phyloP scores from a whole-genome alignment of 306 rosid genomes.

The Inga oerstediana region DNA sequence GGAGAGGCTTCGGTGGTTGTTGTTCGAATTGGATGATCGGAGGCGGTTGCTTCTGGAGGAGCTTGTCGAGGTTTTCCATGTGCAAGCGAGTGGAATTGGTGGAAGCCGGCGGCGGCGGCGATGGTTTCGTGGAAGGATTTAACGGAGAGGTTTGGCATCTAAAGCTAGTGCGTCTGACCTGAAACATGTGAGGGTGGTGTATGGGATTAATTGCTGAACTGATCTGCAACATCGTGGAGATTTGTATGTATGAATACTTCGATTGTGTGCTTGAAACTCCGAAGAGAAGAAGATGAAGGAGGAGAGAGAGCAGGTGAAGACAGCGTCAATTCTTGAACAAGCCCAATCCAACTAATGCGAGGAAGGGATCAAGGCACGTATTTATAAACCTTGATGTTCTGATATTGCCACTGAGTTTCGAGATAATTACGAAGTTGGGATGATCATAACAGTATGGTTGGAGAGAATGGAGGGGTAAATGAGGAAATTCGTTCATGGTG shows the following conservation, averaged over 20 bases:
- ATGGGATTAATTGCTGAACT: constrained; percentile 53
- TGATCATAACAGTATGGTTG: too few species aligned
- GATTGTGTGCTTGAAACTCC: neutral
- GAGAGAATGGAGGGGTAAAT: neutral
- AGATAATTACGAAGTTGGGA: constrained; percentile 6
- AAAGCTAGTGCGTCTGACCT: constrained; percentile 43
- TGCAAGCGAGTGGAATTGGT: constrained; percentile 54
- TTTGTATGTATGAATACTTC: neutral
- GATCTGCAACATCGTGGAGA: constrained; percentile 49
- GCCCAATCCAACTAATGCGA: neutral
- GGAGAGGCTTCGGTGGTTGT: neutral
- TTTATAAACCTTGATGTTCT: neutral
- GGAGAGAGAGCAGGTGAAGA: neutral
- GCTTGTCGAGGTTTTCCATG: constrained; percentile 74
- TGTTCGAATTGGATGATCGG: constrained; percentile 3
- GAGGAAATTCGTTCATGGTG: neutral
- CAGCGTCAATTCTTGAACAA: neutral
- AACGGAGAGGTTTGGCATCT: constrained; percentile 52
- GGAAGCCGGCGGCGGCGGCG: neutral
- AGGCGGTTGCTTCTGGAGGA: constrained; percentile 48
- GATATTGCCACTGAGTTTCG: constrained; percentile 15
- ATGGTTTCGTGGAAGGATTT: constrained; percentile 44
- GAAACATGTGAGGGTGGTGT: constrained; percentile 50
- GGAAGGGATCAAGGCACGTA: neutral
- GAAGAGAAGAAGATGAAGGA: neutral